Percentiles rank a stretch among this genome's conserved stretches.
Evolutionary conservation across 495 filamentous ascomycete genomes (phyloP).

Genomic region (Geopyxis carbonaria): DNA sequence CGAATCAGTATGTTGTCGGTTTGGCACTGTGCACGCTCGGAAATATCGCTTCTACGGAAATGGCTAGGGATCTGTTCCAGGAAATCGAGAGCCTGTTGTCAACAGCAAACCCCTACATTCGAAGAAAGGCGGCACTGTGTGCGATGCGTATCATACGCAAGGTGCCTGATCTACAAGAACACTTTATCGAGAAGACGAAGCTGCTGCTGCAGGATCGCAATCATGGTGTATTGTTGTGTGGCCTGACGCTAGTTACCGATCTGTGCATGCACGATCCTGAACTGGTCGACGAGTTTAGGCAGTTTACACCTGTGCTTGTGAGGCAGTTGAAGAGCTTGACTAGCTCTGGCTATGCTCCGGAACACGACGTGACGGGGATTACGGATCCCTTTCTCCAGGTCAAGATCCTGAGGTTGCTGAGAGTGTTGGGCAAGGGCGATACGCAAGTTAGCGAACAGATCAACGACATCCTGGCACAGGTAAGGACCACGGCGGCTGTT

Average conservation of each 20-base stretch:
- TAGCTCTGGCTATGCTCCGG: constrained; percentile 89
- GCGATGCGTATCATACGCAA: constrained; percentile 99
- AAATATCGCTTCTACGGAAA: constrained; percentile 93
- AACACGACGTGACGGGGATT: constrained; percentile 94
- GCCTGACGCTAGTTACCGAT: constrained; percentile 76
- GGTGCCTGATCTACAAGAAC: constrained; percentile 90
- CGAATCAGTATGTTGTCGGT: constrained; percentile 96
- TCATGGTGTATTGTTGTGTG: constrained; percentile 85
- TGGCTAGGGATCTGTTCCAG: constrained; percentile 93
- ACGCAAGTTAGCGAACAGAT: constrained; percentile 83
- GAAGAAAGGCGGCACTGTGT: constrained; percentile 92
- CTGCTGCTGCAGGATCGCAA: constrained; percentile 78
- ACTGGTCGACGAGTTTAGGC: constrained; percentile 76
- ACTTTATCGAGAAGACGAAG: constrained; percentile 88
- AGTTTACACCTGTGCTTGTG: constrained; percentile 61
- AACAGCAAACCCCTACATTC: constrained; percentile 89
- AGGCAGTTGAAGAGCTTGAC: constrained; percentile 78
- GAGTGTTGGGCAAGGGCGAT: constrained; percentile 76
- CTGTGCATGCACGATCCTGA: constrained; percentile 87
- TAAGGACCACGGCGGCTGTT: constrained; percentile 24
- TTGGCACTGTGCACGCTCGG: constrained; percentile 88
- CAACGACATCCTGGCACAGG: constrained; percentile 95
- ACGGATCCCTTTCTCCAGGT: constrained; percentile 98
- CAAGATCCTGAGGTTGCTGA: constrained; percentile 74
- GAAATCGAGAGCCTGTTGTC: constrained; percentile 84